Conservation (phyloP, 768 basidiomycete genomes). For the Rhizopogon vesiculosus region DNA sequence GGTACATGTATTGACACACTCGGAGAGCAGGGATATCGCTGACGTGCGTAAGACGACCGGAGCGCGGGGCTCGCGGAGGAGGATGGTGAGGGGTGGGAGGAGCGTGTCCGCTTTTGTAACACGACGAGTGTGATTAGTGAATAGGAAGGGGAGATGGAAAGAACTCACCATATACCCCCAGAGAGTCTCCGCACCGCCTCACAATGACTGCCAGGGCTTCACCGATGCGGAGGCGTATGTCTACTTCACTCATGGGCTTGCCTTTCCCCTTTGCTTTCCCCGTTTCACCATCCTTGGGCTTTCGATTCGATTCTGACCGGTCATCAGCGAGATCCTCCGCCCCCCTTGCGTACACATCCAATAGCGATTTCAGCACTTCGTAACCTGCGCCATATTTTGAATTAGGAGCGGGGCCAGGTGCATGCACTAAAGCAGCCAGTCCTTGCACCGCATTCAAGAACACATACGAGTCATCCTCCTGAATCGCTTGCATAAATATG, state of each 20-base stretch:
- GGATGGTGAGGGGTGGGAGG: constrained; percentile 64
- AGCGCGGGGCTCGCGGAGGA: constrained; percentile 53
- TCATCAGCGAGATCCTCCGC: constrained; percentile 45
- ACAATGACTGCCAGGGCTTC: constrained; percentile 83
- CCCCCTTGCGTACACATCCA: constrained; percentile 60
- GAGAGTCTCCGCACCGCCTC: constrained; percentile 61
- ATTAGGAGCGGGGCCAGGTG: constrained; percentile 39
- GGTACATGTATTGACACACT: constrained; percentile 61
- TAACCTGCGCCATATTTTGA: constrained; percentile 20
- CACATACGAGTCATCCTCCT: constrained; percentile 94
- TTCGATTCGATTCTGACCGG: constrained; percentile 32
- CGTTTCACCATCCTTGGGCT: constrained; percentile 20
- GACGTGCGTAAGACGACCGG: constrained; percentile 75
- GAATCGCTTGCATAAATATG: constrained; percentile 79
- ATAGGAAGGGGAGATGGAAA: background rate
- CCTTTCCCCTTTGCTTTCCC: background rate
- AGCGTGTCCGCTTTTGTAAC: constrained; percentile 54
- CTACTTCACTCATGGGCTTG: constrained; percentile 44
- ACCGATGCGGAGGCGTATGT: constrained; percentile 70
- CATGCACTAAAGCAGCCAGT: constrained; percentile 79
- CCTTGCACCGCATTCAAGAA: constrained; percentile 92
- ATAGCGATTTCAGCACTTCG: constrained; percentile 62
- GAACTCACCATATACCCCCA: constrained; percentile 64
- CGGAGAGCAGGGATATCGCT: constrained; percentile 65
- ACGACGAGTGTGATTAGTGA: background rate